A percentile compares a stretch with the other conserved stretches of the same genome.
Conservation (phyloP, 495 filamentous ascomycete species). For the Symbiotaphrina buchneri region DNA sequence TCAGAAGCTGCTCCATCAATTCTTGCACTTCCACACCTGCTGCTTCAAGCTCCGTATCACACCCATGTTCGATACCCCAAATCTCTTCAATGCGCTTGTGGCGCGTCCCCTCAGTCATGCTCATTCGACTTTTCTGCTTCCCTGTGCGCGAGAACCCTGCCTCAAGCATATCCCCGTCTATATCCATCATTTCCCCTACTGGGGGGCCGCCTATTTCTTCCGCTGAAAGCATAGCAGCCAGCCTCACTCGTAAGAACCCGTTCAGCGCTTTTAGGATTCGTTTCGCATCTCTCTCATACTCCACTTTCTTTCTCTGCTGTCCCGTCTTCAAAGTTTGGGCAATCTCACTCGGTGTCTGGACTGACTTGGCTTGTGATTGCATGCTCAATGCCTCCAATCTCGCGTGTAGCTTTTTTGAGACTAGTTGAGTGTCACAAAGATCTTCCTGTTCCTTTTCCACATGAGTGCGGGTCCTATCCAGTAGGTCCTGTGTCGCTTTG, state of each 20-base stretch:
- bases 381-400: slow-evolving; percentile 32
- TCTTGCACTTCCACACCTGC: slow-evolving; percentile 43
- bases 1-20: slow-evolving; percentile 37
- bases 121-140: slow-evolving; percentile 30
- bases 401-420: slow-evolving; percentile 27
- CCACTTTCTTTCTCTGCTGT: slow-evolving; percentile 29
- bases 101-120: slow-evolving; percentile 18
- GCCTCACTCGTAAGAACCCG: slow-evolving; percentile 47
- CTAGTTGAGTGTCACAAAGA: slow-evolving; percentile 31
- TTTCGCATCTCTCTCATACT: slow-evolving; percentile 29
- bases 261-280: slow-evolving; percentile 37
- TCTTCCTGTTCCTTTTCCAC: slow-evolving; percentile 35
- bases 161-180: slow-evolving; percentile 34
- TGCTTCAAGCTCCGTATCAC: slow-evolving; percentile 21
- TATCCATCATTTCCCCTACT: slow-evolving; percentile 47
- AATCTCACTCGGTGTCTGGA: slow-evolving; percentile 33
- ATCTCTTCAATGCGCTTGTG: slow-evolving; percentile 60
- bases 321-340: slow-evolving; percentile 33
- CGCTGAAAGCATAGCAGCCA: slow-evolving; percentile 63
- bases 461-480: slow-evolving; percentile 26
- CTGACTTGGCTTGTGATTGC: slow-evolving; percentile 24
- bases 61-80: slow-evolving; percentile 26
- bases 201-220: slow-evolving; percentile 74
- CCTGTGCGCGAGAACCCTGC: slow-evolving; percentile 53
- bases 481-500: slow-evolving; percentile 22